Evolutionary conservation across 2,329 filamentous ascomycete species (phyloP), one percentile per base, ranked within the genome.

Genomic region (Nothophoma quercina): DNA sequence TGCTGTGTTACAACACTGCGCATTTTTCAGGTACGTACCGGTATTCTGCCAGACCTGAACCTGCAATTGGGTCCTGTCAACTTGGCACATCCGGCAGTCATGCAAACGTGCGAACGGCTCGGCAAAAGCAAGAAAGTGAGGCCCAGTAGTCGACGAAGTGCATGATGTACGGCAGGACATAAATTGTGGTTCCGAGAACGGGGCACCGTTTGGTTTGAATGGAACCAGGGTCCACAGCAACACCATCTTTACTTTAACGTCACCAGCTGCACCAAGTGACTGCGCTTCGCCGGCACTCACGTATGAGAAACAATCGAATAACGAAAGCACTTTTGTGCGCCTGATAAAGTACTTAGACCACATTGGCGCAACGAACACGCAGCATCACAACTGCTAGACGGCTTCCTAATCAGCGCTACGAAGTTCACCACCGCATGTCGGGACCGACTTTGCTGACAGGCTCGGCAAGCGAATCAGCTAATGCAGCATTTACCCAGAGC

Each of bases 221-320:
- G 47, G 44, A 48, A 43, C 52, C 55, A 54, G 41, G 53, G 48
- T 52, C 30, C 43, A 54, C 46, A 42, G 36, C 16, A 42, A 53
- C 45, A 28, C 34, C 21, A 41, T 22, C 16, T 26, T 52, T 51
- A 57, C 44, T 43, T 55, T 36, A 49, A 59, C 52, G 54, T 48
- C 51, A 40, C 50, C 36, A 40, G 26, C 19, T 45, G 33, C 33
- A 55, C 16, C 54, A 47, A 62, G 50, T 50, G 44, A 48, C 34
- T 55, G 53, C 38, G 30, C 13, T 51, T 42, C 32, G 38, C 48
- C 51, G 57, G 44, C 45, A 32, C 29, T 5, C 15, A 46, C 23
- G 26, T 51, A 65, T 58, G 58, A 68, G 56, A 67, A 67, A 62
- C 45, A 53, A 65, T 68, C 48, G 60, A 63, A 64, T 68, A 69